phyloP scores from a whole-genome alignment of 2,329 filamentous ascomycete genomes.

The Niveomyces coronatus region DNA sequence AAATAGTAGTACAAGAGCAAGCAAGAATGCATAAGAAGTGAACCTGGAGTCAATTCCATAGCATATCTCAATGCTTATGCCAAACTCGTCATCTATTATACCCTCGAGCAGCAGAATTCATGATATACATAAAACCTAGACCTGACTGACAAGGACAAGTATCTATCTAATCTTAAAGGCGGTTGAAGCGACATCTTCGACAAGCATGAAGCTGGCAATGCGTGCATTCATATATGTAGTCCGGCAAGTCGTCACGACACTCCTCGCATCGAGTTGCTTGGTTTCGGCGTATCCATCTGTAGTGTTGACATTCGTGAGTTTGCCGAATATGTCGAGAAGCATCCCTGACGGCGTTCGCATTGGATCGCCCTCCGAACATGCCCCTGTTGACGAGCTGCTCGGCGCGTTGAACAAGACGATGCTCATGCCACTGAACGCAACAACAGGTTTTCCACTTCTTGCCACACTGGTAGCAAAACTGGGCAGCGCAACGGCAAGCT shows the following conservation, averaged over 20 bases:
- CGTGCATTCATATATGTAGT: neutral
- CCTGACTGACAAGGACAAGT: too few species aligned
- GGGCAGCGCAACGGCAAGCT: constrained; percentile 31
- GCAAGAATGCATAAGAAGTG: too few species aligned
- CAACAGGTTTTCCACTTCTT: constrained; percentile 26
- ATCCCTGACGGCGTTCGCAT: neutral
- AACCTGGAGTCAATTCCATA: too few species aligned
- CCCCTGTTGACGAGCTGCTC: neutral
- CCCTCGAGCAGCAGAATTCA: too few species aligned
- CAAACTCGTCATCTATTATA: too few species aligned
- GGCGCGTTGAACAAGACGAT: constrained; percentile 8
- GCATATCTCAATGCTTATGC: too few species aligned
- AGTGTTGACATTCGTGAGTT: neutral
- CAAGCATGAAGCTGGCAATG: neutral
- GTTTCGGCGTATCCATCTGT: neutral
- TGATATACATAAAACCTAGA: too few species aligned
- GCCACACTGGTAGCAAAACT: constrained; percentile 38
- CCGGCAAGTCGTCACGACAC: neutral
- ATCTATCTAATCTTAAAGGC: neutral
- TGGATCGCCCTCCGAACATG: neutral
- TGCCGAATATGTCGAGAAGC: neutral
- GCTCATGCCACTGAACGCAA: constrained; percentile 27
- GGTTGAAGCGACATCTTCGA: constrained; percentile 4
- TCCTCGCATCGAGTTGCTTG: neutral
- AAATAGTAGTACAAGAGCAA: too few species aligned